Evolutionary conservation across 148 eudicot genomes (phyloP).

Genomic region (Simmondsia chinensis): DNA sequence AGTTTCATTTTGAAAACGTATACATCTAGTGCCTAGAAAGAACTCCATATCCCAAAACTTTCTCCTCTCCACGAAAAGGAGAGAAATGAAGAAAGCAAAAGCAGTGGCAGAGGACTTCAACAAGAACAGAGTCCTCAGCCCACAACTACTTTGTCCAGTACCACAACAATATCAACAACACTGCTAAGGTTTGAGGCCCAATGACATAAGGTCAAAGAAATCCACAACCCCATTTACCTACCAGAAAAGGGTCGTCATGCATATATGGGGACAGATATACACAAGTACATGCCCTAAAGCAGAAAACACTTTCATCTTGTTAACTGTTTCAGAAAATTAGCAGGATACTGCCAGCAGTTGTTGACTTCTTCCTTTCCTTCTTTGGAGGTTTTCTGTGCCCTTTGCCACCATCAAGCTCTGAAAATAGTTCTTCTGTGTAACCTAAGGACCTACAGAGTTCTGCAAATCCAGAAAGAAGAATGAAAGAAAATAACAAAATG

Average conservation of each 20-base stretch:
- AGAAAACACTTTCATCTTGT: background rate
- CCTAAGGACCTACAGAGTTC: conserved; percentile 53
- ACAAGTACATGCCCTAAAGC: too few species aligned
- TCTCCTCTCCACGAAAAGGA: too few species aligned
- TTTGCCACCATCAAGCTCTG: conserved; percentile 29
- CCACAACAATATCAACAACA: background rate
- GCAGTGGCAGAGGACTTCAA: too few species aligned
- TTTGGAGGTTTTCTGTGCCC: conserved; percentile 41
- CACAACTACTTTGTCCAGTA: conserved; percentile 5
- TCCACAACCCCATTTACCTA: background rate
- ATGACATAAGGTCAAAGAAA: background rate
- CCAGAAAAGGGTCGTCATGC: background rate
- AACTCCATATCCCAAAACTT: background rate
- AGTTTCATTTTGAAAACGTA: background rate
- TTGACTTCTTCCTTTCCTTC: conserved; percentile 49
- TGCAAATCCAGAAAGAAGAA: conserved; percentile 19
- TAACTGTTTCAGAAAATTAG: background rate
- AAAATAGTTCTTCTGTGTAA: conserved; percentile 23
- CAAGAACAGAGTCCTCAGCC: too few species aligned
- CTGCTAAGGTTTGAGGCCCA: background rate
- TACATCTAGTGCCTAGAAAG: background rate
- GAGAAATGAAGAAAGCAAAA: too few species aligned
- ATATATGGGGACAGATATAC: background rate
- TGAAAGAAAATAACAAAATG: background rate
- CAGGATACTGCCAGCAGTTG: conserved; percentile 49